A percentile compares a stretch with the other conserved stretches of the same genome.
Evolutionary conservation across 352 stramenopile genomes (phyloP).

Genomic region (Globisporangium orthogonon): DNA sequence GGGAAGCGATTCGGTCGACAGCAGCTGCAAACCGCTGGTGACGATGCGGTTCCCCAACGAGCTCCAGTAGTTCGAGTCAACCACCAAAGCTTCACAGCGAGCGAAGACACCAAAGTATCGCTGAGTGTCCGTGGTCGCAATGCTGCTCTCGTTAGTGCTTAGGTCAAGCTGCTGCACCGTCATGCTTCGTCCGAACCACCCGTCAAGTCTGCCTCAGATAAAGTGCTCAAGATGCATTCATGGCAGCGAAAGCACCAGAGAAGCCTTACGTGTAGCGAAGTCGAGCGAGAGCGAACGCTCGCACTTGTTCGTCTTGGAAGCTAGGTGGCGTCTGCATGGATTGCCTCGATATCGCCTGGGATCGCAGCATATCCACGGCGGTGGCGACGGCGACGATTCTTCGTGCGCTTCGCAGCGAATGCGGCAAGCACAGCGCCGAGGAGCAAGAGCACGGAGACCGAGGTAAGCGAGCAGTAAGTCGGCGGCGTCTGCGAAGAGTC

Average conservation of each 20-base stretch:
- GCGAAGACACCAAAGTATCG: background rate
- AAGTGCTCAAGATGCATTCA: background rate
- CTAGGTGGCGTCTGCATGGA: background rate
- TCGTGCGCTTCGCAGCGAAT: conserved; percentile 3
- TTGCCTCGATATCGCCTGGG: conserved; percentile 3
- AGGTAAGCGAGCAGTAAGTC: background rate
- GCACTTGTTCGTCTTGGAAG: background rate
- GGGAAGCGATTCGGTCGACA: background rate
- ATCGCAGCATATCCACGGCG: conserved; percentile 9
- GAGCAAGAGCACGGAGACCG: background rate
- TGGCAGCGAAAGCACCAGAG: too few species aligned
- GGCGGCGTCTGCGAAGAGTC: background rate
- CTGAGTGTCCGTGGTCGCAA: background rate
- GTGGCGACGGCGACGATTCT: background rate
- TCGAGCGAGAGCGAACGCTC: too few species aligned
- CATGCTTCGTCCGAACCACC: conserved; percentile 2
- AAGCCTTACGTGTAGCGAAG: too few species aligned
- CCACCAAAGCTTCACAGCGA: background rate
- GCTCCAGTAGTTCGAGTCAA: background rate
- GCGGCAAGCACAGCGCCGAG: background rate
- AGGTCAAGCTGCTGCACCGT: background rate
- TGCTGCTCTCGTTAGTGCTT: background rate
- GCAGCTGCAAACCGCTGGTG: too few species aligned
- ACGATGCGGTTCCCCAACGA: background rate
- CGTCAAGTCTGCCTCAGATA: background rate